phyloP scores from a whole-genome alignment of 164 flowering plant species.

The Dillenia turbinata region DNA sequence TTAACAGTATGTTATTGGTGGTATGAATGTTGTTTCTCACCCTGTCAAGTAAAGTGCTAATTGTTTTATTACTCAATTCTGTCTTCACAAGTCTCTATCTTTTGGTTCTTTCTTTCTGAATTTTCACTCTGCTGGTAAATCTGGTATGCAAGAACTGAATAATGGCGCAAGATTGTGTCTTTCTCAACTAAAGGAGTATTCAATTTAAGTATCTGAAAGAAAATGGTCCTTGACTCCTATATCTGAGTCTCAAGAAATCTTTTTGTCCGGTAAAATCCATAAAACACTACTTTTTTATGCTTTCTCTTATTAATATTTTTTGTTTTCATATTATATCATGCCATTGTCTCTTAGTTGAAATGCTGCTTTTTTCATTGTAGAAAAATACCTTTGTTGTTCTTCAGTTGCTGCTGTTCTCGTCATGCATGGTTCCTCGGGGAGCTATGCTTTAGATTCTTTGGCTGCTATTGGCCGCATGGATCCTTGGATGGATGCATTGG shows the following conservation, averaged over 20 bases:
- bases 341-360: neutral
- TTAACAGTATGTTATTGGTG: too few species aligned
- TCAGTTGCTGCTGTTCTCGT: slow-evolving; percentile 50
- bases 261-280: slow-evolving; percentile 39
- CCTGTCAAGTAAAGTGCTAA: neutral
- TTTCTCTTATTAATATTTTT: neutral
- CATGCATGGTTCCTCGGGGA: slow-evolving; percentile 50
- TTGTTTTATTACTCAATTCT: slow-evolving; percentile 1
- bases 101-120: slow-evolving; percentile 33
- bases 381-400: slow-evolving; percentile 54
- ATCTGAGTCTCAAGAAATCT: slow-evolving; percentile 30
- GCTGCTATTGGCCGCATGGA: slow-evolving; percentile 53
- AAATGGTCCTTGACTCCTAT: slow-evolving; percentile 34
- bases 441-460: slow-evolving; percentile 56
- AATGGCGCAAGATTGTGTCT: slow-evolving; percentile 42
- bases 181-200: slow-evolving; percentile 41
- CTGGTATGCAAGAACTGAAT: slow-evolving; percentile 17
- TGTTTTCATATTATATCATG: neutral
- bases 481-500: slow-evolving; percentile 44
- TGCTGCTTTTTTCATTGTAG: slow-evolving; percentile 35
- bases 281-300: neutral
- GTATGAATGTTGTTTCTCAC: too few species aligned
- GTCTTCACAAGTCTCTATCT: slow-evolving; percentile 47
- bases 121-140: slow-evolving; percentile 19
- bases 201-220: slow-evolving; percentile 29